A percentile compares a stretch with the other conserved stretches of the same genome.
These are phyloP conservation scores for Catharanthus roseus DNA, from an alignment of 257 asterid species.

Conservation along the genomic window DNA sequence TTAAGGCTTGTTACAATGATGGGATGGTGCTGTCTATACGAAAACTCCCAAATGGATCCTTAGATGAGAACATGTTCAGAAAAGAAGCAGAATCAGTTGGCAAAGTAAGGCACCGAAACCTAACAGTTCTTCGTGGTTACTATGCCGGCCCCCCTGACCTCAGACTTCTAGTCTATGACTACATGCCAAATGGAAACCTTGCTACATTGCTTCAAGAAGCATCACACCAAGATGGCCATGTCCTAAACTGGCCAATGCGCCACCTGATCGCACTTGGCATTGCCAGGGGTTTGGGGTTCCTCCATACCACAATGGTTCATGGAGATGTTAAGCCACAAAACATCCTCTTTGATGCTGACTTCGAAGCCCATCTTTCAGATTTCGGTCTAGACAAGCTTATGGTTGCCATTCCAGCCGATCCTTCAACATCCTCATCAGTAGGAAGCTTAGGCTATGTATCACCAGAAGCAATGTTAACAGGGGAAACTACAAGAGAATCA, in stretches of 20 bases:
- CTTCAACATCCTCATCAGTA: slow-evolving; percentile 47
- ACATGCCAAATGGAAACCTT: slow-evolving; percentile 81
- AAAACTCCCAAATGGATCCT: slow-evolving; percentile 43
- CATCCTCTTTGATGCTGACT: slow-evolving; percentile 67
- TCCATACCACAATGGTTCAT: slow-evolving; percentile 51
- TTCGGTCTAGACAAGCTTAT: slow-evolving; percentile 57
- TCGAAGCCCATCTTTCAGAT: slow-evolving; percentile 69
- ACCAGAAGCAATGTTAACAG: slow-evolving; percentile 46
- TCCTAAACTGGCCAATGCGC: slow-evolving; percentile 76
- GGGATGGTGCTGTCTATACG: slow-evolving; percentile 70
- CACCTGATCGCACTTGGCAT: slow-evolving; percentile 70
- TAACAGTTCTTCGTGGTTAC: slow-evolving; percentile 71
- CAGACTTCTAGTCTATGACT: slow-evolving; percentile 55
- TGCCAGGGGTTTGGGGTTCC: slow-evolving; percentile 61
- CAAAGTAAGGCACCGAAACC: slow-evolving; percentile 59
- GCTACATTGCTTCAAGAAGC: slow-evolving; percentile 68
- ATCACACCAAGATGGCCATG: slow-evolving; percentile 73
- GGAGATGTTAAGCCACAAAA: slow-evolving; percentile 68
- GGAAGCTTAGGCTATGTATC: slow-evolving; percentile 62
- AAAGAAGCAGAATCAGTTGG: slow-evolving; percentile 69
- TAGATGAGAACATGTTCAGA: slow-evolving; percentile 45
- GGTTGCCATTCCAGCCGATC: slow-evolving; percentile 27
- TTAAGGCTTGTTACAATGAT: slow-evolving; percentile 59
- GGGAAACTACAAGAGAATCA: slow-evolving; percentile 41
- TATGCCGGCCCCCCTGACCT: slow-evolving; percentile 55